Base-by-base conservation (phyloP, 768 basidiomycete species). In the Suillus clintonianus region DNA sequence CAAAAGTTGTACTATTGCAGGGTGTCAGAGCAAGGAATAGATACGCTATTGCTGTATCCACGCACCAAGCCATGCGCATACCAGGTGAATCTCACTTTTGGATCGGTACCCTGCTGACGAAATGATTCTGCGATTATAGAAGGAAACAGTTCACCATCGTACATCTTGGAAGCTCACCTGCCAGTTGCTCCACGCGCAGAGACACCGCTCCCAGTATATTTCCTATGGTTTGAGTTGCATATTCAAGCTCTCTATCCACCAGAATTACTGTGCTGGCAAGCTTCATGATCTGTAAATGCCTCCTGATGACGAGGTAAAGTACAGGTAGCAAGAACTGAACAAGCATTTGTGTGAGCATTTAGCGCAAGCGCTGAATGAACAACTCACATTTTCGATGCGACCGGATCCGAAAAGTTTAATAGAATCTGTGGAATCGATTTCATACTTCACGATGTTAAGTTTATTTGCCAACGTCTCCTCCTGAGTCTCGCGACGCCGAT, bases 321-420 rank as follows among this genome's bases (percentile, higher is more conserved):
- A 80, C 65, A 0, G 79, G 77, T 4, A 78, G 69, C 10, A 79
- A 48, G 59, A 74, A 74, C 78, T 80, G 19, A 42, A 37, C 17
- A 45, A 68, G 36, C 27, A 11, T n/a, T 10, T 30, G 37, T 48
- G 14, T 41, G 27, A 53, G 50, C 41, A n/a, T 59, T 27, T 22
- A 30, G 59, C 27, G 5, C 9, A 41, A 43, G 30, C 22, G 45
- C 11, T 13, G 24, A 54, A 24, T 39, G 6, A 54, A 13, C 0
- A 36, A 64, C 73, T 39, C 36, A 77, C 78, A 51, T 72, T 66
- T 65, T 79, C 78, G 22, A 79, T 75, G 30, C 77, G 65, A 8
- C 78, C 76, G 2, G 70, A 70, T 6, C 77, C 78, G 0, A 67
- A 70, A 30, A 78, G 66, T 15, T 56, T 60, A 2, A 78, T 62